Conservation (phyloP, 108 stramenopile genomes). For the Nannochloropsis granulata region DNA sequence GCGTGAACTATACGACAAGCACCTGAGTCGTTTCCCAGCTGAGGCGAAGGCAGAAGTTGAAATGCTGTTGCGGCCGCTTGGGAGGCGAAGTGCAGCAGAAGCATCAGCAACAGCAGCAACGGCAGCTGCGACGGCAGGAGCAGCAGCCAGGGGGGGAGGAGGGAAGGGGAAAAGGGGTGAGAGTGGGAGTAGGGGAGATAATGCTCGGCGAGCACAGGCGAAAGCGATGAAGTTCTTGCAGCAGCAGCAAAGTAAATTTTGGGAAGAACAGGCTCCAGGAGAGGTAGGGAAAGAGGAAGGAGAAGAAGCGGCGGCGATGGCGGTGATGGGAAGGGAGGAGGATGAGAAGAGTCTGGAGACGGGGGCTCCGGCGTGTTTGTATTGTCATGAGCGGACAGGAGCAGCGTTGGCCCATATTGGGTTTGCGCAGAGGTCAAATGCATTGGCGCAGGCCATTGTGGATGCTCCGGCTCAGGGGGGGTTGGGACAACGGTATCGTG, state of each 20-base stretch:
- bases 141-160: background rate
- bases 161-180: background rate
- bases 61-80: background rate
- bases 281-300: background rate
- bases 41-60: background rate
- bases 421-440: constrained; percentile 11
- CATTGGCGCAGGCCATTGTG: background rate
- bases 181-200: background rate
- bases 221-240: background rate
- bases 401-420: constrained; percentile 10
- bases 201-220: background rate
- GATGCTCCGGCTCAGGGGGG: background rate
- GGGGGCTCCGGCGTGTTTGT: constrained; percentile 20
- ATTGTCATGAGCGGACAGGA: constrained; percentile 21
- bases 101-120: background rate
- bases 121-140: background rate
- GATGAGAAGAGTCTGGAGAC: background rate
- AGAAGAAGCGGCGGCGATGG: background rate
- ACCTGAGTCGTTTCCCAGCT: background rate
- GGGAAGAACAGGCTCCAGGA: background rate
- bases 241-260: background rate
- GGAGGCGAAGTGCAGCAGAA: background rate
- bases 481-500: background rate
- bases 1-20: background rate
- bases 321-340: background rate